Percentiles rank a stretch among this genome's conserved stretches.
phyloP scores from a whole-genome alignment of 2,329 filamentous ascomycete genomes.

The Ophiostoma sp. region DNA sequence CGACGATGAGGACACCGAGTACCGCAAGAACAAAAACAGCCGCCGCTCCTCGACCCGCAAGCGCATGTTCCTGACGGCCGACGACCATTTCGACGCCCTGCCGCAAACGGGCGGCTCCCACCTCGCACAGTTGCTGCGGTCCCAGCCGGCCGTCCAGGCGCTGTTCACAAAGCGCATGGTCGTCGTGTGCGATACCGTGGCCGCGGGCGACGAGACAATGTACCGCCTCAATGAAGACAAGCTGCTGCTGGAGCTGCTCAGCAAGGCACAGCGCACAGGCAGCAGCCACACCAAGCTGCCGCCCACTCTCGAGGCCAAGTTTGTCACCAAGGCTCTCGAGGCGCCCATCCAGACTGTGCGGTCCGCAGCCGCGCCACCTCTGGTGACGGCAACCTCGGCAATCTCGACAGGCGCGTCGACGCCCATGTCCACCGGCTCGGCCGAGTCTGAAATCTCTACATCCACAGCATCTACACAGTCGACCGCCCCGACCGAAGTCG shows the following conservation, averaged over 20 bases:
- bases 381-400: neutral
- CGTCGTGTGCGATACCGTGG: slow-evolving; percentile 72
- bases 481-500: neutral
- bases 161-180: slow-evolving; percentile 62
- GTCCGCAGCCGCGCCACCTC: slow-evolving; percentile 28
- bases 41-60: slow-evolving; percentile 36
- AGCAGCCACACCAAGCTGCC: slow-evolving; percentile 57
- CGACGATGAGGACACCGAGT: neutral
- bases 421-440: slow-evolving; percentile 32
- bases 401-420: slow-evolving; percentile 21
- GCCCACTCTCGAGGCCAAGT: slow-evolving; percentile 75
- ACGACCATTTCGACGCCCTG: slow-evolving; percentile 66
- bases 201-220: slow-evolving; percentile 79
- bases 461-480: slow-evolving; percentile 37
- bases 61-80: slow-evolving; percentile 61
- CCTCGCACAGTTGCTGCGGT: slow-evolving; percentile 52
- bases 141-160: slow-evolving; percentile 40
- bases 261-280: slow-evolving; percentile 65
- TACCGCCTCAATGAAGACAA: slow-evolving; percentile 72
- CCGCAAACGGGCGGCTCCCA: slow-evolving; percentile 48
- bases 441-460: slow-evolving; percentile 39
- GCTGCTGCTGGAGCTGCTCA: slow-evolving; percentile 58
- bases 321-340: slow-evolving; percentile 70
- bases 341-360: slow-evolving; percentile 67
- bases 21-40: slow-evolving; percentile 1